These are phyloP conservation scores for Domatiomyces catenatus DNA, from an alignment of 2,329 filamentous ascomycete genomes.

Conservation along the genomic window DNA sequence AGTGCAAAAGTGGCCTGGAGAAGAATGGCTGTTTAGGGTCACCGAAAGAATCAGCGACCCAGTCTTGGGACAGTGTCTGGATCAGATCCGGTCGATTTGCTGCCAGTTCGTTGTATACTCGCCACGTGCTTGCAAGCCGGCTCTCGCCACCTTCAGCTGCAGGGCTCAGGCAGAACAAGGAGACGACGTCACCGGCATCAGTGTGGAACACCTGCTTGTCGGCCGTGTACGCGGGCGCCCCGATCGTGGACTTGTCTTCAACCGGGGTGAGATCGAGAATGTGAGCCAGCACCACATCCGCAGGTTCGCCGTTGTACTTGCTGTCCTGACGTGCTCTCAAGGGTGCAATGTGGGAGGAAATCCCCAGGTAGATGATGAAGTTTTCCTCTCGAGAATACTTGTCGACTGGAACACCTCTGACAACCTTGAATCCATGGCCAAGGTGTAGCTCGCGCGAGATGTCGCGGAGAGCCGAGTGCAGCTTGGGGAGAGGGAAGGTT, in stretches of 20 bases:
- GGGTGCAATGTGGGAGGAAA: constrained; percentile 28
- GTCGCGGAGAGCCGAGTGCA: constrained; percentile 21
- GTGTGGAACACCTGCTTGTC: constrained; percentile 47
- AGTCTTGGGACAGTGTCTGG: constrained; percentile 33
- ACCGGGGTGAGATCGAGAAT: constrained; percentile 44
- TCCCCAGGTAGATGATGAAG: constrained; percentile 28
- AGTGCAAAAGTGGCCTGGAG: constrained; percentile 32
- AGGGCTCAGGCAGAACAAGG: constrained; percentile 32
- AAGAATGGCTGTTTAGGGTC: constrained; percentile 33
- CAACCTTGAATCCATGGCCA: constrained; percentile 31
- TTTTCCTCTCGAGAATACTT: constrained; percentile 25
- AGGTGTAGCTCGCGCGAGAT: constrained; percentile 24
- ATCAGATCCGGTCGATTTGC: constrained; percentile 38
- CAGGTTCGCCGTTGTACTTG: constrained; percentile 29
- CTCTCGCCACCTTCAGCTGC: constrained; percentile 37
- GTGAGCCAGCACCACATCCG: constrained; percentile 42
- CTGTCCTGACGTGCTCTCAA: constrained; percentile 28
- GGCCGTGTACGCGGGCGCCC: constrained; percentile 29
- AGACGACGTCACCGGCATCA: constrained; percentile 39
- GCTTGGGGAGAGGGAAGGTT: constrained; percentile 28
- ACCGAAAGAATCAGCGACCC: constrained; percentile 37
- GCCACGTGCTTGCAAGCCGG: constrained; percentile 38
- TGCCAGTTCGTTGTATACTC: constrained; percentile 41
- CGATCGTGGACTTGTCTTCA: constrained; percentile 25
- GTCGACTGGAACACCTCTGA: constrained; percentile 28